Conservation (phyloP, 306 rosid species). For the Medicago arabica region DNA sequence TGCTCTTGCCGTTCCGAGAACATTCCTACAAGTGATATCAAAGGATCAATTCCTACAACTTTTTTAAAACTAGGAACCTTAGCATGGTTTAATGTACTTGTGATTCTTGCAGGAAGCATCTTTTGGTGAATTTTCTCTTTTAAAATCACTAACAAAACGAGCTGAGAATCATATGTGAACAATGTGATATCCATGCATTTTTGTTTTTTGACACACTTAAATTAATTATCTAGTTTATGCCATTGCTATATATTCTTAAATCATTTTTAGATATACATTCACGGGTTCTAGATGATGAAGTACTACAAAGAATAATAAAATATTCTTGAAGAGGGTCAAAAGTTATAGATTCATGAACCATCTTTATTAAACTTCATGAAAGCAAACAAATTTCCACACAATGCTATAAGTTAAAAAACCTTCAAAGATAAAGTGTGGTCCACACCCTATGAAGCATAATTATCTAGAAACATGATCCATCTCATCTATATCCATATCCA, state of each 20-base stretch:
- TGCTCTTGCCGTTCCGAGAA: too few relatives aligned
- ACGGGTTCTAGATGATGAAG: conserved; percentile 37
- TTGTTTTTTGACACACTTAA: background rate
- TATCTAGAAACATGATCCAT: conserved; percentile 36
- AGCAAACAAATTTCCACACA: conserved; percentile 42
- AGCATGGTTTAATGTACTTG: background rate
- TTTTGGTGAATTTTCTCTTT: background rate
- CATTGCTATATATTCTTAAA: background rate
- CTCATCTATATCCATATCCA: conserved; percentile 47
- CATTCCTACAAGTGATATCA: too few relatives aligned
- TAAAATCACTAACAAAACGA: background rate
- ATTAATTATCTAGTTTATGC: background rate
- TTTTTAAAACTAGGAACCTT: background rate
- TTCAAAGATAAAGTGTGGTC: conserved; percentile 39
- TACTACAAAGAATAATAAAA: conserved; percentile 29
- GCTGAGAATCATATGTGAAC: background rate
- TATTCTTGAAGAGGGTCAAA: conserved; percentile 32
- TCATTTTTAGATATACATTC: conserved; percentile 22
- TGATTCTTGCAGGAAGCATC: background rate
- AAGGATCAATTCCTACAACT: background rate
- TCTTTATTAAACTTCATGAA: conserved; percentile 20
- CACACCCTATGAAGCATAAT: conserved; percentile 45
- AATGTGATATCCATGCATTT: background rate
- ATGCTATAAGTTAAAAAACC: conserved; percentile 41
- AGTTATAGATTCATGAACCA: conserved; percentile 27